Evolutionary conservation across 768 basidiomycete species (phyloP).

Genomic region (Xerocomus spinulosus): DNA sequence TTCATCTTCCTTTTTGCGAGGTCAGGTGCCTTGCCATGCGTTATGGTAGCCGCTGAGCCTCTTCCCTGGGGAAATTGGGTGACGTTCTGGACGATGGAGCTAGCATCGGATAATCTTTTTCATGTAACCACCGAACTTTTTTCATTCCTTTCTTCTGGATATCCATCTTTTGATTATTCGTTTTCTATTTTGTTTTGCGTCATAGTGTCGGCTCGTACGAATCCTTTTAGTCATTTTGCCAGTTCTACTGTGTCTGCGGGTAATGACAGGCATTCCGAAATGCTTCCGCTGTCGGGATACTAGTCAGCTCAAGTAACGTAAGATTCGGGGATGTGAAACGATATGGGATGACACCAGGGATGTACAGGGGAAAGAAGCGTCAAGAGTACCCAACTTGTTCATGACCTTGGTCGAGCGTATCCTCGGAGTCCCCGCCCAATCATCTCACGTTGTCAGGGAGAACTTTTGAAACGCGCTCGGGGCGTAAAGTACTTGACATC

Average conservation of each 20-base stretch:
- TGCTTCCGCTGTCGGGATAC: not conserved
- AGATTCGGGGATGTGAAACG: not conserved
- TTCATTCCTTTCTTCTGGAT: not conserved
- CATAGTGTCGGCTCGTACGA: slow-evolving; percentile 16
- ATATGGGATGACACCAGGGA: too few relatives aligned
- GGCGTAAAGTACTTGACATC: not conserved
- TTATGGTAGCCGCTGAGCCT: slow-evolving; percentile 2
- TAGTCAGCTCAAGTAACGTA: slow-evolving; percentile 1
- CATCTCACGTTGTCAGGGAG: not conserved
- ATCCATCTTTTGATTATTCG: slow-evolving; percentile 23
- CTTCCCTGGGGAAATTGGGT: slow-evolving; percentile 3
- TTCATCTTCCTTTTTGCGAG: slow-evolving; percentile 14
- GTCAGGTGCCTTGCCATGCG: slow-evolving; percentile 3
- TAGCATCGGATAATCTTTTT: slow-evolving; percentile 27
- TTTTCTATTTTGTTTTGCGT: slow-evolving; percentile 32
- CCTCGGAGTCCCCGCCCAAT: not conserved
- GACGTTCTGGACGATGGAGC: slow-evolving; percentile 20
- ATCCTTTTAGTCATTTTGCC: slow-evolving; percentile 20
- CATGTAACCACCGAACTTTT: slow-evolving; percentile 20
- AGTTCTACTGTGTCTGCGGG: slow-evolving; percentile 5
- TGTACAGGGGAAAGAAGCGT: not conserved
- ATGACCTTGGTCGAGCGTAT: not conserved
- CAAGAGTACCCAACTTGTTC: too few relatives aligned
- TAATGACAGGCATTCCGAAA: slow-evolving; percentile 9
- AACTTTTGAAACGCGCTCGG: not conserved